phyloP scores from a whole-genome alignment of 257 asterid species.

The Capsicum chinense region DNA sequence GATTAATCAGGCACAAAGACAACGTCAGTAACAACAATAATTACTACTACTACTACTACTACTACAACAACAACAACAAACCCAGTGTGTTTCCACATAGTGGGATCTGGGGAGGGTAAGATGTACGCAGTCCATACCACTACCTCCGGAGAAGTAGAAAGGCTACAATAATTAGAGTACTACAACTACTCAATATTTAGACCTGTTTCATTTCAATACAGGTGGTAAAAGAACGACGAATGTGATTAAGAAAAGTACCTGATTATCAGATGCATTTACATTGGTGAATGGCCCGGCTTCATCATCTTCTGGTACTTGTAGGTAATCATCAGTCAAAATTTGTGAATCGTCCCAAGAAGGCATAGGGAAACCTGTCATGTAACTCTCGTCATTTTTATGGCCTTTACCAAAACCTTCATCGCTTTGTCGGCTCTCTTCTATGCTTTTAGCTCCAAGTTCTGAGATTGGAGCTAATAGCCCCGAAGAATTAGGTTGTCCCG shows the following conservation, averaged over 20 bases:
- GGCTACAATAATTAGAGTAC: no score
- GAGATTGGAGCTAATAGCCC: conserved; percentile 55
- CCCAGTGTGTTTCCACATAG: no score
- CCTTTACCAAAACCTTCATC: conserved; percentile 25
- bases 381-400: conserved; percentile 35
- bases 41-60: background rate
- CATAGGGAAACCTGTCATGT: conserved; percentile 42
- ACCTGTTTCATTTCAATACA: background rate
- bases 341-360: conserved; percentile 66
- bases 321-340: conserved; percentile 51
- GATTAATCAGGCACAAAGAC: background rate
- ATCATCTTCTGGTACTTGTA: conserved; percentile 45
- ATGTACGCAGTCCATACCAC: no score
- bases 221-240: background rate
- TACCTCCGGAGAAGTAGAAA: no score
- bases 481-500: conserved; percentile 40
- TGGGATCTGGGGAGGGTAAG: no score
- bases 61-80: background rate
- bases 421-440: conserved; percentile 35
- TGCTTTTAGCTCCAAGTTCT: conserved; percentile 44
- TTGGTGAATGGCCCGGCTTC: conserved; percentile 32
- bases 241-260: conserved; percentile 35
- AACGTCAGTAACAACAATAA: background rate
- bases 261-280: conserved; percentile 38
- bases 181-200: background rate